phyloP scores from a whole-genome alignment of 257 asterid genomes.

The Fraxinus quadrangulata region DNA sequence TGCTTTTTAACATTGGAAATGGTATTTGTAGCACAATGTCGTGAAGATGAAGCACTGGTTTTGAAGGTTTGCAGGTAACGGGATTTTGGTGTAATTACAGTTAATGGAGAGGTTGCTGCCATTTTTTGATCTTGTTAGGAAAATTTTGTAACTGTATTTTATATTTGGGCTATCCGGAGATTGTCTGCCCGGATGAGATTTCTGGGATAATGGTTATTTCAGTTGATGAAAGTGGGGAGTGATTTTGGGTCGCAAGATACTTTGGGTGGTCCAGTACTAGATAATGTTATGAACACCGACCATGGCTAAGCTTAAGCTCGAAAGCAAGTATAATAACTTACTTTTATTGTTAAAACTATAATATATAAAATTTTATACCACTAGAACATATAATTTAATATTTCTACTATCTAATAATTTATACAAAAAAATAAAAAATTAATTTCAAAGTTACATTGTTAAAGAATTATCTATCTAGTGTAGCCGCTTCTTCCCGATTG shows the following conservation, averaged over 20 bases:
- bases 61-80: conserved; percentile 37
- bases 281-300: background rate
- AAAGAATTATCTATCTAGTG: no score
- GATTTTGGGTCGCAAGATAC: background rate
- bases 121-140: conserved; percentile 18
- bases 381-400: no score
- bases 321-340: no score
- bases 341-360: no score
- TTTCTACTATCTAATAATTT: no score
- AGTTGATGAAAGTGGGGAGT: background rate
- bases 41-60: conserved; percentile 37
- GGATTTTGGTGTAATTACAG: conserved; percentile 47
- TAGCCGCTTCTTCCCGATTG: no score
- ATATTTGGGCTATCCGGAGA: conserved; percentile 30
- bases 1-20: conserved; percentile 43
- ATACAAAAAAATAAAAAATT: no score
- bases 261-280: background rate
- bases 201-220: conserved; percentile 25
- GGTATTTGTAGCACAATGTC: conserved; percentile 19
- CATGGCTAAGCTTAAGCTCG: no score
- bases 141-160: background rate
- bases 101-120: conserved; percentile 63
- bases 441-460: no score
- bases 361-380: no score
- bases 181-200: conserved; percentile 39